These are phyloP conservation scores for Penstemon davidsonii DNA, from an alignment of 257 asterid species.

Conservation along the genomic window DNA sequence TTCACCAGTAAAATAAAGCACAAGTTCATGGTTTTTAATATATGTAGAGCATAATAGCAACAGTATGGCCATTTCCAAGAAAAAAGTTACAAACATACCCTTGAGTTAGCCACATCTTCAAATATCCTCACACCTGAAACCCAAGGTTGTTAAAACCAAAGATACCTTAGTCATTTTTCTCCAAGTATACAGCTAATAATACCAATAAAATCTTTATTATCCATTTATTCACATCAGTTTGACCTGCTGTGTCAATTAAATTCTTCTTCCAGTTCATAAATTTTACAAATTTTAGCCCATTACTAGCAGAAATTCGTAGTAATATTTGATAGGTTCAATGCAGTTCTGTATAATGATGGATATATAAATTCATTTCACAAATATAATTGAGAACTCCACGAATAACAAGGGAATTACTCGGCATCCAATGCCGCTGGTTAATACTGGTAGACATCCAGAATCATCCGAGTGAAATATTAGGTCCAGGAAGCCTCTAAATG, in stretches of 20 bases:
- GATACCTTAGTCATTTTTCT: conserved; percentile 18
- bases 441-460: too few species aligned
- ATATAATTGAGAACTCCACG: too few species aligned
- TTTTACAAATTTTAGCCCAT: conserved; percentile 8
- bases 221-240: conserved; percentile 1
- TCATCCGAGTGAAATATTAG: too few species aligned
- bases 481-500: too few species aligned
- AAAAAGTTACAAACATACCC: conserved; percentile 45
- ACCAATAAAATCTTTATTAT: neutral
- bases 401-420: too few species aligned
- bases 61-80: neutral
- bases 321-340: too few species aligned
- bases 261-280: neutral
- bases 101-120: conserved; percentile 75
- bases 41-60: neutral
- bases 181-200: conserved; percentile 1
- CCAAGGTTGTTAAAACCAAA: conserved; percentile 27
- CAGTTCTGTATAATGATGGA: too few species aligned
- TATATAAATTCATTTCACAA: too few species aligned
- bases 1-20: neutral
- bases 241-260: conserved; percentile 18
- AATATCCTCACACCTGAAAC: conserved; percentile 92
- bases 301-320: conserved; percentile 10
- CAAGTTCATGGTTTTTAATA: neutral
- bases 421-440: too few species aligned